Conservation (phyloP, 2,329 filamentous ascomycete genomes). For the Neofusicoccum ribis region DNA sequence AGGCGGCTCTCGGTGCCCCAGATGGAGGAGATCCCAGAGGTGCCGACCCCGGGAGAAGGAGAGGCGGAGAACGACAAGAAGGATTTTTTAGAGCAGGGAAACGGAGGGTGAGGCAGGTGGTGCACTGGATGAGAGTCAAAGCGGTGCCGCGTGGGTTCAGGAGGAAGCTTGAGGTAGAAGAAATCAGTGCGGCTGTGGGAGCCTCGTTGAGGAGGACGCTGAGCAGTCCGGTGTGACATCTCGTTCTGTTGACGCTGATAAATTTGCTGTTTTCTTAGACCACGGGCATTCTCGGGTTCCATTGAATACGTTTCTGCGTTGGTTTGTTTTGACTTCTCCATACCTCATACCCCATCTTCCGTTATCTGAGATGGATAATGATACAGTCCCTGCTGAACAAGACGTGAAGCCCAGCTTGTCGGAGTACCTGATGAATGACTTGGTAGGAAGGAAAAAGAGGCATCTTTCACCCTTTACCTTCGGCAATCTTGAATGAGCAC, state of each 20-base stretch:
- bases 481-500: no score
- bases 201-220: not conserved
- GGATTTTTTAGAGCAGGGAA: conserved; percentile 13
- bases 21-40: conserved; percentile 10
- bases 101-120: conserved; percentile 5
- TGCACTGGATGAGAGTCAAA: not conserved
- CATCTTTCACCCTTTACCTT: no score
- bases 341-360: no score
- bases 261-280: conserved; percentile 26
- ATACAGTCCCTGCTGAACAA: no score
- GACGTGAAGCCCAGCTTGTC: no score
- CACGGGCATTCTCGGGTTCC: no score
- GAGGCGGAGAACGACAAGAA: not conserved
- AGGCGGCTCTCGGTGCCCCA: not conserved
- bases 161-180: not conserved
- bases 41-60: conserved; percentile 6
- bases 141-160: not conserved
- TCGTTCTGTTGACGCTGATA: conserved; percentile 24
- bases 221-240: not conserved
- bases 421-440: no score
- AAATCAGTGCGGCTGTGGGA: not conserved
- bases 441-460: no score
- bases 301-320: no score
- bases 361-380: no score
- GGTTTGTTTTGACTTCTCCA: no score